A percentile compares a stretch with the other conserved stretches of the same genome.
phyloP scores from a whole-genome alignment of 2,329 filamentous ascomycete genomes.

The Beauveria bassiana region DNA sequence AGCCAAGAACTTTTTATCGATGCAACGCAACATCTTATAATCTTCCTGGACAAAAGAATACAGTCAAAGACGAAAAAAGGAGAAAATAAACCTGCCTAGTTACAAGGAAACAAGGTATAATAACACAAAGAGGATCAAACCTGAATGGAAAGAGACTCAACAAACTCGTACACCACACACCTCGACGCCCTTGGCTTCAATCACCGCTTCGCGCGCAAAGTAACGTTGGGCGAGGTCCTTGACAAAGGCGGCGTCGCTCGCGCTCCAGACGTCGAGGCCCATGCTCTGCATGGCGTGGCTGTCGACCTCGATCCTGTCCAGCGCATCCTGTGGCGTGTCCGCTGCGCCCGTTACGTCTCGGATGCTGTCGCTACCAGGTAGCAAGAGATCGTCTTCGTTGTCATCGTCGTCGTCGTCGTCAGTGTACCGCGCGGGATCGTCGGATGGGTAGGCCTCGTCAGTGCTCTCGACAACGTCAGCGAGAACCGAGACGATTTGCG shows the following conservation, averaged over 20 bases:
- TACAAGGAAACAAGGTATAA: neutral
- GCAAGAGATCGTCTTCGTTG: conserved; percentile 24
- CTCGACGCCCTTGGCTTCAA: conserved; percentile 63
- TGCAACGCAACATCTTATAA: too few relatives aligned
- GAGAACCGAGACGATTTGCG: conserved; percentile 54
- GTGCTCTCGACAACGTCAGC: conserved; percentile 49
- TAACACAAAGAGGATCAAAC: neutral
- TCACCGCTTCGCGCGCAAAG: conserved; percentile 54
- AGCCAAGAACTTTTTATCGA: too few relatives aligned
- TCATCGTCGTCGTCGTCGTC: conserved; percentile 27
- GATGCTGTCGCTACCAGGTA: conserved; percentile 21
- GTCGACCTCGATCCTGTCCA: conserved; percentile 43
- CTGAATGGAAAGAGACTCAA: conserved; percentile 23
- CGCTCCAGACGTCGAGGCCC: conserved; percentile 74
- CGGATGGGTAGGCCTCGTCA: conserved; percentile 32
- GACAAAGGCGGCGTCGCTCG: conserved; percentile 61
- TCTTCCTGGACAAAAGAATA: too few relatives aligned
- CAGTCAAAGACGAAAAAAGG: too few relatives aligned
- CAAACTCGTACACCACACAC: conserved; percentile 69
- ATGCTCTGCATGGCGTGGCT: conserved; percentile 60
- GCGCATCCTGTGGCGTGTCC: neutral
- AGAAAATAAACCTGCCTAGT: neutral
- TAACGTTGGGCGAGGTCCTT: conserved; percentile 54
- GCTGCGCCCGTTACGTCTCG: conserved; percentile 16
- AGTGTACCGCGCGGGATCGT: conserved; percentile 16